A percentile compares a stretch with the other conserved stretches of the same genome.
phyloP scores from a whole-genome alignment of 1,284 basidiomycete genomes.

The Ustilago trichophora region DNA sequence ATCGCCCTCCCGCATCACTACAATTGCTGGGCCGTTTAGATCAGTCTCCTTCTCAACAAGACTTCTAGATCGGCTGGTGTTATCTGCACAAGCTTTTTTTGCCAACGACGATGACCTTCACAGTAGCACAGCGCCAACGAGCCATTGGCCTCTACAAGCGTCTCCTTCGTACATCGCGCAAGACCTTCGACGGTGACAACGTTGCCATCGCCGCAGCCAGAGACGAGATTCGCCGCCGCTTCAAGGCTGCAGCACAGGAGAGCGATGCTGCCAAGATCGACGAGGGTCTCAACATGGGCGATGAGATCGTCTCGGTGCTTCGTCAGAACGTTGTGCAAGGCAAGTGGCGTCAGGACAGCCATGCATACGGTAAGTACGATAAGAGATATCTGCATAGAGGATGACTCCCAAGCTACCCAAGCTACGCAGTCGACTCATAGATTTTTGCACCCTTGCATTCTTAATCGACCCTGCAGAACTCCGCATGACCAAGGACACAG shows the following conservation, averaged over 20 bases:
- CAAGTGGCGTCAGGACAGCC: slow-evolving; percentile 41
- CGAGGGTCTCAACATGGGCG: slow-evolving; percentile 56
- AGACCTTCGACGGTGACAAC: slow-evolving; percentile 55
- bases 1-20: too few species aligned
- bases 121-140: slow-evolving; percentile 49
- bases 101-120: slow-evolving; percentile 36
- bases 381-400: too few species aligned
- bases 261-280: slow-evolving; percentile 52
- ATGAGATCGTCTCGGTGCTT: slow-evolving; percentile 58
- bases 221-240: slow-evolving; percentile 50
- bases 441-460: too few species aligned
- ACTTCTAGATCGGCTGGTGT: too few species aligned
- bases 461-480: too few species aligned
- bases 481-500: slow-evolving; percentile 61
- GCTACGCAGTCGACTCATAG: too few species aligned
- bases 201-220: slow-evolving; percentile 48
- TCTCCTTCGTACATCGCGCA: slow-evolving; percentile 56
- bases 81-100: too few species aligned
- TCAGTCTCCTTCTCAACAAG: too few species aligned
- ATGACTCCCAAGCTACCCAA: too few species aligned
- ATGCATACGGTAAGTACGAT: slow-evolving; percentile 50
- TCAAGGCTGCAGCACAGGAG: slow-evolving; percentile 45
- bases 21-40: too few species aligned
- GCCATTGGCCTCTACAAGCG: slow-evolving; percentile 61
- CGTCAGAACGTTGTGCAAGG: slow-evolving; percentile 64